These are phyloP conservation scores for Martiniozyma asiatica DNA, from an alignment of 1,139 yeast species.

Conservation along the genomic window DNA sequence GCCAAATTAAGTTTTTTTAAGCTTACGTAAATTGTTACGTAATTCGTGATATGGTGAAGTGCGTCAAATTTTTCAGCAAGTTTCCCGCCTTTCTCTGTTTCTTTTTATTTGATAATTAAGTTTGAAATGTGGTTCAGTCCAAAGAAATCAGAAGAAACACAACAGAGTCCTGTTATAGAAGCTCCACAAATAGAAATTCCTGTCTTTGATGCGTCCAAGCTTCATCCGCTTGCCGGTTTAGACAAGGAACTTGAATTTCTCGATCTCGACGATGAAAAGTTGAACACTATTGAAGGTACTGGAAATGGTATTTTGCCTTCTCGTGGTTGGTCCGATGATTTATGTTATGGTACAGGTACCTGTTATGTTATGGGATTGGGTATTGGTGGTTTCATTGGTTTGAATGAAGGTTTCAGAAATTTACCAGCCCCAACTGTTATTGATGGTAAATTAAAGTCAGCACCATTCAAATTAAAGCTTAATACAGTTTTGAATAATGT, in stretches of 20 bases:
- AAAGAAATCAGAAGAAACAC: slow-evolving; percentile 2
- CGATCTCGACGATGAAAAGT: slow-evolving; percentile 76
- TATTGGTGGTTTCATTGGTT: slow-evolving; percentile 81
- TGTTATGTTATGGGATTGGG: slow-evolving; percentile 67
- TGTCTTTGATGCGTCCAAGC: slow-evolving; percentile 54
- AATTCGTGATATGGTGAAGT: not conserved
- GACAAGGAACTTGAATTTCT: slow-evolving; percentile 82
- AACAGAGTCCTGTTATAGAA: slow-evolving; percentile 1
- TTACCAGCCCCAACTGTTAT: slow-evolving; percentile 39
- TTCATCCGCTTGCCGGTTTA: slow-evolving; percentile 92
- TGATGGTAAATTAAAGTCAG: slow-evolving; percentile 26
- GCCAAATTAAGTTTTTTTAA: no score
- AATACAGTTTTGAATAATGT: slow-evolving; percentile 86
- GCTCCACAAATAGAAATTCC: slow-evolving; percentile 17
- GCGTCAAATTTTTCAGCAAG: not conserved
- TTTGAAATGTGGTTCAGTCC: no score
- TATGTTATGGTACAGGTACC: slow-evolving; percentile 96
- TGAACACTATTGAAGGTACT: slow-evolving; percentile 69
- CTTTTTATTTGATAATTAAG: no score
- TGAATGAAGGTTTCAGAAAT: slow-evolving; percentile 71
- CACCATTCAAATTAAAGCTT: slow-evolving; percentile 67
- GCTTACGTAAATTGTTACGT: no score
- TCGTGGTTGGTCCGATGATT: slow-evolving; percentile 93
- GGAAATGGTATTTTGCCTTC: slow-evolving; percentile 78
- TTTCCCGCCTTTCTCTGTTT: not conserved